Evolutionary conservation across 1,284 basidiomycete genomes (phyloP).

Genomic region (Ceraceosorus guamensis): DNA sequence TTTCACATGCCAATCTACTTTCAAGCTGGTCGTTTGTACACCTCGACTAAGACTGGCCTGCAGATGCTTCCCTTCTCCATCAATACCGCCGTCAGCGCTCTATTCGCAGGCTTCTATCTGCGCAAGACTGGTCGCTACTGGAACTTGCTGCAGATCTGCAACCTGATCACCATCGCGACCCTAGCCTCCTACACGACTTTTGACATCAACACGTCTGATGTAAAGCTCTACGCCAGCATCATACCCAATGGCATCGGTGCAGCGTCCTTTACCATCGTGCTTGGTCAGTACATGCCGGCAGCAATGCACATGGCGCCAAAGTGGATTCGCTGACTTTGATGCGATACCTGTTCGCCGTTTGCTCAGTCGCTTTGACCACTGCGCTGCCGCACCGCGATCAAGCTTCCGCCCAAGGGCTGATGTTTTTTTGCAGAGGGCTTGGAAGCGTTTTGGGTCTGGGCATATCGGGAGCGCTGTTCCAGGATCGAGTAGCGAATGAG

Average conservation of each 20-base stretch:
- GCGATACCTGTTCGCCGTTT: neutral
- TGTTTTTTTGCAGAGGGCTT: neutral
- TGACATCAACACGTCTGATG: neutral
- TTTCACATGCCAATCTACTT: conserved; percentile 79
- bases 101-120: conserved; percentile 76
- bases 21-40: conserved; percentile 68
- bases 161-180: neutral
- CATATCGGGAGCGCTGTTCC: neutral
- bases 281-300: neutral
- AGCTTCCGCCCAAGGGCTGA: neutral
- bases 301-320: neutral
- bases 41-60: conserved; percentile 63
- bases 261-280: neutral
- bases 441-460: neutral
- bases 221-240: neutral
- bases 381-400: neutral
- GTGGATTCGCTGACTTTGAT: no score
- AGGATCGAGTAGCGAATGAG: neutral
- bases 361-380: neutral
- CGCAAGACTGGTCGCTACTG: neutral
- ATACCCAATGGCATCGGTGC: neutral
- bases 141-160: neutral
- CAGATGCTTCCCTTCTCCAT: conserved; percentile 72
- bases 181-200: neutral
- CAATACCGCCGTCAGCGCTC: conserved; percentile 64